Conservation (phyloP, 208 protist species). For the Crithidia thermophila region DNA sequence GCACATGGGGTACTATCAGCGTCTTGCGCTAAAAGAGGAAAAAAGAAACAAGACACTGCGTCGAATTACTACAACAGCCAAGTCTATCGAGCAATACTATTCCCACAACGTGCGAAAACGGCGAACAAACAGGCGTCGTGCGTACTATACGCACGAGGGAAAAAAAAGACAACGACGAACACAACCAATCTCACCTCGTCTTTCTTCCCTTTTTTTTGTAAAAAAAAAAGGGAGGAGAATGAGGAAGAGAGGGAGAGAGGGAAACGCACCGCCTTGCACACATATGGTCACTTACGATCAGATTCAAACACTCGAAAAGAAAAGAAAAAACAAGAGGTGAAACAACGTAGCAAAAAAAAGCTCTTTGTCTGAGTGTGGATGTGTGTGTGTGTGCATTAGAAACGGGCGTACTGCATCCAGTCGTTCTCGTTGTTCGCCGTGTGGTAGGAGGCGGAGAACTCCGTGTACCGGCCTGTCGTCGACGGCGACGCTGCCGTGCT, state of each 20-base stretch:
- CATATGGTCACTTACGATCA: too few species aligned
- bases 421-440: slow-evolving; percentile 13
- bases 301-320: neutral
- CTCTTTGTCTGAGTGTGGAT: neutral
- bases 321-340: neutral
- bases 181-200: too few species aligned
- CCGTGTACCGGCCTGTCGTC: slow-evolving; percentile 24
- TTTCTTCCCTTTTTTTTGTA: slow-evolving; percentile 11
- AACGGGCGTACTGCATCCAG: slow-evolving; percentile 31
- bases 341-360: neutral
- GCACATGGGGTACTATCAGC: too few species aligned
- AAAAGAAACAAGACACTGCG: too few species aligned
- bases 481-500: neutral
- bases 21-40: too few species aligned
- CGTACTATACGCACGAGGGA: slow-evolving; percentile 5
- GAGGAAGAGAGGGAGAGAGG: slow-evolving; percentile 1
- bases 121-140: too few species aligned
- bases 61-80: too few species aligned
- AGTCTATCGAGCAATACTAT: too few species aligned
- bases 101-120: too few species aligned
- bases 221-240: slow-evolving; percentile 15
- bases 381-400: neutral
- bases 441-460: slow-evolving; percentile 33
- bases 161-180: neutral
- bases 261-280: too few species aligned